These are phyloP conservation scores for Neocatenulostroma microsporum DNA, from an alignment of 2,329 filamentous ascomycete genomes.

Conservation along the genomic window DNA sequence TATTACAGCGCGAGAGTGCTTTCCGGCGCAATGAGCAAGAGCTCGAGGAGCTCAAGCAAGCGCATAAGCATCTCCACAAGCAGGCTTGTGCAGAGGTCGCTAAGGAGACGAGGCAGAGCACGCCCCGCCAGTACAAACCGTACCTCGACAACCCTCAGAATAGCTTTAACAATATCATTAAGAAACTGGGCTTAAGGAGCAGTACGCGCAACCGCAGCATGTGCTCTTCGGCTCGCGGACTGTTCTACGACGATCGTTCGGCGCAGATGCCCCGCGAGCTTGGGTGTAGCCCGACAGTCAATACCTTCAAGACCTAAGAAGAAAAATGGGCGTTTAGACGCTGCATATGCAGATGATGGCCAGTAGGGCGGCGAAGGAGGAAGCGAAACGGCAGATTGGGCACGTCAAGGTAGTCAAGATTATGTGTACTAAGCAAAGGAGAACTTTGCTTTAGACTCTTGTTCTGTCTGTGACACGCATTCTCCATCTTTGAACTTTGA, in stretches of 20 bases:
- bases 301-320: constrained; percentile 1
- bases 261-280: background rate
- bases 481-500: too few species aligned
- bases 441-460: too few species aligned
- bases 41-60: background rate
- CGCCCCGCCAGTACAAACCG: background rate
- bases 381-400: too few species aligned
- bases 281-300: background rate
- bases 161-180: background rate
- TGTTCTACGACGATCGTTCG: background rate
- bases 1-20: too few species aligned
- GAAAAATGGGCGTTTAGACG: too few species aligned
- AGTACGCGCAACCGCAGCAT: background rate
- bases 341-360: too few species aligned
- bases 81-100: too few species aligned
- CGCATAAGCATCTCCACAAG: background rate
- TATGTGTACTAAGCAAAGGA: too few species aligned
- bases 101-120: background rate
- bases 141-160: background rate
- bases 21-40: background rate
- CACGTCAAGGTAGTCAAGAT: too few species aligned
- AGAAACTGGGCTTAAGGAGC: background rate
- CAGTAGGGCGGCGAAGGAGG: too few species aligned
- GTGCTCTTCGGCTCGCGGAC: too few species aligned
- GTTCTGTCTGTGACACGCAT: too few species aligned